These are phyloP conservation scores for Globisporangium yorkense DNA, from an alignment of 352 stramenopile species.

Conservation along the genomic window DNA sequence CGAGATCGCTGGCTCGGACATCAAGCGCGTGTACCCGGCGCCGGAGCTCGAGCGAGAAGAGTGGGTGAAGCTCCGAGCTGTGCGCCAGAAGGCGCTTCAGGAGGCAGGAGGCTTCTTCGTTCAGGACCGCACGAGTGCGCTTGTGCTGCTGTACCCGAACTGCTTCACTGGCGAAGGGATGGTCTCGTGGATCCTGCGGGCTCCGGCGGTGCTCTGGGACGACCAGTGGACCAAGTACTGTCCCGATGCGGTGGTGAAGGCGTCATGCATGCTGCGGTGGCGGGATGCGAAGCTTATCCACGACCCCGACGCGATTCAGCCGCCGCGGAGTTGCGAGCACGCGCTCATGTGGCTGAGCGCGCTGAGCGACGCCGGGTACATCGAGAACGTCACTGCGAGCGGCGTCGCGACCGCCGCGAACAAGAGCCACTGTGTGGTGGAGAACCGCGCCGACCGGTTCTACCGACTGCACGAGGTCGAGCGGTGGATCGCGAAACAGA, in stretches of 20 bases:
- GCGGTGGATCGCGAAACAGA: constrained; percentile 30
- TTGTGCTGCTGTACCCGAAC: constrained; percentile 27
- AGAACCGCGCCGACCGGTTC: constrained; percentile 36
- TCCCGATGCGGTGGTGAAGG: constrained; percentile 15
- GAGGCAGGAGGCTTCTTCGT: constrained; percentile 47
- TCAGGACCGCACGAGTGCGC: constrained; percentile 31
- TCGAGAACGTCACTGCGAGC: constrained; percentile 39
- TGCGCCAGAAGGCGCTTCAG: constrained; percentile 38
- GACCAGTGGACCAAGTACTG: constrained; percentile 56
- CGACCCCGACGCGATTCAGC: constrained; percentile 51
- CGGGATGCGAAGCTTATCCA: constrained; percentile 16
- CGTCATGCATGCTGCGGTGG: constrained; percentile 31
- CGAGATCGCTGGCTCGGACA: constrained; percentile 31
- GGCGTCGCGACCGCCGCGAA: constrained; percentile 16
- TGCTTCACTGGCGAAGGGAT: constrained; percentile 66
- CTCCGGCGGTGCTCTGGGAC: constrained; percentile 36
- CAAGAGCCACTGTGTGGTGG: constrained; percentile 36
- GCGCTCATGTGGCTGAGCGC: constrained; percentile 53
- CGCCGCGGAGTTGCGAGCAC: constrained; percentile 21
- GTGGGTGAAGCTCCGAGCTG: constrained; percentile 39
- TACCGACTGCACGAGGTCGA: constrained; percentile 58
- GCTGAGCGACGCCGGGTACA: constrained; percentile 47
- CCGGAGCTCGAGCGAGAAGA: constrained; percentile 27
- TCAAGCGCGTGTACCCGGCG: constrained; percentile 11
- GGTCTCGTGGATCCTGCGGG: constrained; percentile 48